Conservation (phyloP, 2,329 filamentous ascomycete species). For the Phoma sp. region DNA sequence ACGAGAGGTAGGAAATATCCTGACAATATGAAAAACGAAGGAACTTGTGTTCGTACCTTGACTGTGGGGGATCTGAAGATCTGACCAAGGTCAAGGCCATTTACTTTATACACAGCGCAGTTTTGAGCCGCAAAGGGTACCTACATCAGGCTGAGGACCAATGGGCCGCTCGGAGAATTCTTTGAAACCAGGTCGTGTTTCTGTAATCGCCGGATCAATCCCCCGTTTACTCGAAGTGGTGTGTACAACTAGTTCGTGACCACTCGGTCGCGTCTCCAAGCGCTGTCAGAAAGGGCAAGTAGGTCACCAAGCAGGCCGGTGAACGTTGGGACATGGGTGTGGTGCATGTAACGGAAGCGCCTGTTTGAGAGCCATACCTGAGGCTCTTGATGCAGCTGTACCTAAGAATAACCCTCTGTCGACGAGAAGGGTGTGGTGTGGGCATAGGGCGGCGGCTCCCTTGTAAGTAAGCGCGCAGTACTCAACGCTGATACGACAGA, state of each 20-base stretch:
- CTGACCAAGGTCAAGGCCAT: constrained; percentile 21
- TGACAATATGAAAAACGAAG: constrained; percentile 44
- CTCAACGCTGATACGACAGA: constrained; percentile 38
- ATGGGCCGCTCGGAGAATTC: constrained; percentile 44
- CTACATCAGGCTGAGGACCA: constrained; percentile 35
- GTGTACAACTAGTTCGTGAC: constrained; percentile 40
- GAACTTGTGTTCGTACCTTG: constrained; percentile 38
- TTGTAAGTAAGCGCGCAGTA: constrained; percentile 22
- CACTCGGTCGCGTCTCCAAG: constrained; percentile 38
- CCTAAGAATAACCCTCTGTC: constrained; percentile 41
- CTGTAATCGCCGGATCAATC: constrained; percentile 48
- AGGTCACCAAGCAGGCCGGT: constrained; percentile 33
- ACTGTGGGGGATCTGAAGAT: constrained; percentile 33
- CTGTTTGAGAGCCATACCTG: constrained; percentile 41
- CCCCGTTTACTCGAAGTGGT: constrained; percentile 32
- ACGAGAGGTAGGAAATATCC: constrained; percentile 41
- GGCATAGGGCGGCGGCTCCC: constrained; percentile 38
- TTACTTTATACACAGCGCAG: constrained; percentile 40
- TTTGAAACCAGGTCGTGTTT: constrained; percentile 49
- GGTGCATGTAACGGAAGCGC: constrained; percentile 40
- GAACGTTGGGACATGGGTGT: constrained; percentile 37
- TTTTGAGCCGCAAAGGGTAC: constrained; percentile 32
- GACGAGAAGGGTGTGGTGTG: constrained; percentile 30
- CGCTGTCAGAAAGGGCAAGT: constrained; percentile 39
- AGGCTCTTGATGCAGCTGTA: constrained; percentile 41